Evolutionary conservation across 768 basidiomycete species (phyloP), one percentile per base, ranked within the genome.

Genomic region (Boletus insuetus): DNA sequence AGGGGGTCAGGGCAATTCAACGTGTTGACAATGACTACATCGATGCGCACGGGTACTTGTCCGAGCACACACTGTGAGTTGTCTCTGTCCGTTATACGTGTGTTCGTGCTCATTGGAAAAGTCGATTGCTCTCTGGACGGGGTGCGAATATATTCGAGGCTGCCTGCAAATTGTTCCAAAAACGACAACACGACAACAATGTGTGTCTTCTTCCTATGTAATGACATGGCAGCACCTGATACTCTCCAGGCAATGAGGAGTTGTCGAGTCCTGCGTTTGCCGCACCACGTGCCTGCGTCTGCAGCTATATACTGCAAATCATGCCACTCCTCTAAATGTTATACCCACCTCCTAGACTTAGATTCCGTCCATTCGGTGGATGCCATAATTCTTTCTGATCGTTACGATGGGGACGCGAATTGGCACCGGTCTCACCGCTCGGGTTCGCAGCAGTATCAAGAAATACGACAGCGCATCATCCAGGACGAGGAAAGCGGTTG

Each of bases 301-400:
- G 54, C 62, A 14, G 64, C 63, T 14, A 53, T 80, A 31, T 58
- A 58, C 19, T 81, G 79, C 66, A 64, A 58, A 29, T 13, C 45
- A 12, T 81, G 79, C 51, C 77, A 76, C 59, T 19, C 13, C 7
- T 58, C 67, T 1, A 67, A 47, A 48, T 80, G 79, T 47, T 75
- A 71, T 56, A 51, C 54, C 31, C 76, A 79, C 51, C 49, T 76
- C 10, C 63, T 79, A 2, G 61, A 68, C 14, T 17, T 45, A 1
- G 70, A 75, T 24, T 66, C 69, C 31, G 17, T 66, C 52, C 75
- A 76, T 64, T 69, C 76, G 41, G 65, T 77, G 38, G 66, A 74
- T 52, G 73, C 71, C 9, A 40, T 80, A 6, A 46, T 69, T 11
- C 42, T 52, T n/a, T 58, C 59, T 8, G 59, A 63, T 41, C 58